Evolutionary conservation across 208 protist genomes (phyloP), one percentile per base, ranked within the genome.

Genomic region (Trypanosoma conorhini): DNA sequence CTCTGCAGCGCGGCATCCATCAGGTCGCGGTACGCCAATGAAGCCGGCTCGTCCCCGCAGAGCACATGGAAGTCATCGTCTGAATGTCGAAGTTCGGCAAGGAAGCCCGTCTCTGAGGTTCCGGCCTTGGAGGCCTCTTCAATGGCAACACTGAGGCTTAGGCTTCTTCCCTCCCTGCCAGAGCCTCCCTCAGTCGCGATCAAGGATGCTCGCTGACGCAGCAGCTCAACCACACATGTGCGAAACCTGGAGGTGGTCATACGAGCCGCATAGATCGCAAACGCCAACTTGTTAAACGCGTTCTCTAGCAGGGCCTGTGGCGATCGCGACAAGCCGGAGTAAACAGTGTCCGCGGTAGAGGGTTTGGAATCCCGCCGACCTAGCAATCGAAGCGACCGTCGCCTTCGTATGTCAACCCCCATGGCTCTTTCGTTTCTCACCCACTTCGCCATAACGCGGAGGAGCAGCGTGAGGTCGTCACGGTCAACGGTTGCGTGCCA

Each of bases 391-490:
- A 3, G 8, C 28, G 65, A 70, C 28, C 58, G 40, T 46, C 12
- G 4, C 4, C 33, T 21, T 15, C 12, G 0, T 38, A 4, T 28
- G 24, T 30, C 21, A 9, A 31, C 5, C 15, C 21, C 35, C 17
- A 0, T 24, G n/a, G 38, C 13, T 26, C 22, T 24, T 15, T 61
- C 26, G 35, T 28, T 56, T n/a, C 21, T 22, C 21, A 67, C 0
- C 50, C 42, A 61, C 2, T 51, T 42, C 22, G 71, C 48, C 28
- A 70, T 52, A 24, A 76, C 31, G 5, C 71, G 72, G 8, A 77
- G 38, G 33, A 77, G 64, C 28, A 77, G 3, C 3, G 42, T 24
- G 56, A 77, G 61, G 58, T 77, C 72, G 31, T 77, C 72, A 40
- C 12, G 17, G 22, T 67, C 59, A 42, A 72, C 22, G 19, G 22